Conservation (phyloP, 106 monocot genomes). For the Dioscorea zingiberensis region DNA sequence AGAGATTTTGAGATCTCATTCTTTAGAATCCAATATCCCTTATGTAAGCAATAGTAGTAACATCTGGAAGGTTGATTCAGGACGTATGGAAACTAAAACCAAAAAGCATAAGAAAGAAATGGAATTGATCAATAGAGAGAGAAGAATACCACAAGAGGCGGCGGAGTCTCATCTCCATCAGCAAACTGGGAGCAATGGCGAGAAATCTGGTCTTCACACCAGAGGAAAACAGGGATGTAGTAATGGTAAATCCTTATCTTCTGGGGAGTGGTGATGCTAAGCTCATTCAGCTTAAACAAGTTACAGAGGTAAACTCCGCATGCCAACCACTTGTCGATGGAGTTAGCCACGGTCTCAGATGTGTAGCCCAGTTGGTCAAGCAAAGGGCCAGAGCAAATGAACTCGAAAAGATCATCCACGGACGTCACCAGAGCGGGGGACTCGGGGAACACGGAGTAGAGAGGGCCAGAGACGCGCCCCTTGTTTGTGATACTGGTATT, state of each 20-base stretch:
- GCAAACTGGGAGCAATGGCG: conserved; percentile 40
- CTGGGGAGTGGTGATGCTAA: conserved; percentile 44
- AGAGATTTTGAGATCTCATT: not conserved
- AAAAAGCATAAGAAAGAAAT: too few relatives aligned
- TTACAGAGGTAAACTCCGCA: conserved; percentile 52
- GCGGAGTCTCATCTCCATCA: conserved; percentile 65
- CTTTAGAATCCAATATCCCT: not conserved
- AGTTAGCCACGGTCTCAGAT: conserved; percentile 42
- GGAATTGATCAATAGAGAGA: not conserved
- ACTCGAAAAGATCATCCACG: conserved; percentile 61
- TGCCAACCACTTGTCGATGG: conserved; percentile 71
- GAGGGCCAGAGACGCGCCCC: not conserved
- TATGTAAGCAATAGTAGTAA: too few relatives aligned
- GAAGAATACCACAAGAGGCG: conserved; percentile 68
- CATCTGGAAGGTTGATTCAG: too few relatives aligned
- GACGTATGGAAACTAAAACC: too few relatives aligned
- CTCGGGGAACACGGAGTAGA: not conserved
- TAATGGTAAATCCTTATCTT: conserved; percentile 87
- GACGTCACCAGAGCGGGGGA: conserved; percentile 67
- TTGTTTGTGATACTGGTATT: not conserved
- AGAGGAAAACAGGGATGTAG: conserved; percentile 86
- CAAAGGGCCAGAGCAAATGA: conserved; percentile 80
- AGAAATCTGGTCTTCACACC: conserved; percentile 82
- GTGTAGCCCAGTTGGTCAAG: conserved; percentile 56
- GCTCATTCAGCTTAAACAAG: conserved; percentile 61